Conservation (phyloP, 441 rosid genomes). For the Erodium moschatum region DNA sequence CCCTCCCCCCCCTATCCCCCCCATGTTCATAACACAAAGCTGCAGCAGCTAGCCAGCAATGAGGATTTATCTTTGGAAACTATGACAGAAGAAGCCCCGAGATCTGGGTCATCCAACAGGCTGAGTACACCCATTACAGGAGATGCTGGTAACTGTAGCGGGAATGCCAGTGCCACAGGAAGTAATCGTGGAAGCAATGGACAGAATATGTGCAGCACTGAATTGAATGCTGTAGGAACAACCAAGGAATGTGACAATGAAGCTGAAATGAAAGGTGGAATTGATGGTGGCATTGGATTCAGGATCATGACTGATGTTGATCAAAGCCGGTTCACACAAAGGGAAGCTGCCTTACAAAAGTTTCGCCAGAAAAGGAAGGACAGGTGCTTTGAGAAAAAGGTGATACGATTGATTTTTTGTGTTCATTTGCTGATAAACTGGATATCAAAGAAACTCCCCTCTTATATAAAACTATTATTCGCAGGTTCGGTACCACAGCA, state of each 20-base stretch:
- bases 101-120: constrained; percentile 49
- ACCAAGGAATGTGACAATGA: constrained; percentile 41
- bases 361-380: constrained; percentile 79
- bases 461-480: neutral
- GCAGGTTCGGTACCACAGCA: constrained; percentile 21
- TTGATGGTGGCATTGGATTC: constrained; percentile 28
- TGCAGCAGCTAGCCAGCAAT: constrained; percentile 27
- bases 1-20: constrained; percentile 29
- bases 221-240: constrained; percentile 32
- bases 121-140: constrained; percentile 34
- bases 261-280: constrained; percentile 36
- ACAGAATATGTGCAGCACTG: constrained; percentile 42
- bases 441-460: neutral
- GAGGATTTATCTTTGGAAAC: constrained; percentile 21
- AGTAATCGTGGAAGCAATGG: constrained; percentile 58
- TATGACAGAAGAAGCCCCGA: constrained; percentile 29
- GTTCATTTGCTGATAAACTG: neutral
- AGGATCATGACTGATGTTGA: constrained; percentile 26
- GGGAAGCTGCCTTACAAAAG: constrained; percentile 58
- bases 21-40: constrained; percentile 22
- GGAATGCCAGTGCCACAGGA: constrained; percentile 56
- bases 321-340: constrained; percentile 32
- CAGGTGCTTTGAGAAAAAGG: constrained; percentile 73
- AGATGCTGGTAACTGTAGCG: constrained; percentile 39
- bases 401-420: constrained; percentile 18